phyloP scores from a whole-genome alignment of 1,139 yeast species.

The Wickerhamiella infanticola region DNA sequence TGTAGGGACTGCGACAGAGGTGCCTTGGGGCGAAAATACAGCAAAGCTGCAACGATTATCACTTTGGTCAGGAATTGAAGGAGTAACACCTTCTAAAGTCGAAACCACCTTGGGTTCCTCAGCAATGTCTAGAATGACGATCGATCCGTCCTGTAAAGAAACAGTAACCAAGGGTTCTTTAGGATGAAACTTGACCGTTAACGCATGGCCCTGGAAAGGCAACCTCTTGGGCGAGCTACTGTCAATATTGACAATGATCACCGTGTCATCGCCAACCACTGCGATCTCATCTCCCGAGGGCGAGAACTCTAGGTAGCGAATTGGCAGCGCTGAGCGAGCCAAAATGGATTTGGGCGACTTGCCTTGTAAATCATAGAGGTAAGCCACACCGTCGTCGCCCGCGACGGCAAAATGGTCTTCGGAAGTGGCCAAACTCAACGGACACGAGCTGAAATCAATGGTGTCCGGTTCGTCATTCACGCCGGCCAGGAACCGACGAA shows the following conservation, averaged over 20 bases:
- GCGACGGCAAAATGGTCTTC: slow-evolving; percentile 22
- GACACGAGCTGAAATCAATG: slow-evolving; percentile 10
- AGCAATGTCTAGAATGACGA: slow-evolving; percentile 30
- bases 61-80: slow-evolving; percentile 23
- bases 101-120: slow-evolving; percentile 27
- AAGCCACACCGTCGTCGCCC: slow-evolving; percentile 25
- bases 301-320: slow-evolving; percentile 50
- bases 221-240: slow-evolving; percentile 15
- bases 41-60: slow-evolving; percentile 30
- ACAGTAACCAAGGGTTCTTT: slow-evolving; percentile 29
- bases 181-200: slow-evolving; percentile 1
- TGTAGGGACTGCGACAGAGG: slow-evolving; percentile 43
- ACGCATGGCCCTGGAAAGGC: slow-evolving; percentile 5
- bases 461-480: slow-evolving; percentile 16
- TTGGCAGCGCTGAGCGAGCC: slow-evolving; percentile 37
- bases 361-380: slow-evolving; percentile 16
- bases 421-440: slow-evolving; percentile 13
- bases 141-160: slow-evolving; percentile 50
- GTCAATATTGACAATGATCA: slow-evolving; percentile 40
- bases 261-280: slow-evolving; percentile 65
- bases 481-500: slow-evolving; percentile 24
- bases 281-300: slow-evolving; percentile 57
- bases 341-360: slow-evolving; percentile 16
- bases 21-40: slow-evolving; percentile 52
- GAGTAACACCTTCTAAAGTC: slow-evolving; percentile 28